phyloP scores from a whole-genome alignment of 2,329 filamentous ascomycete species.

The Westerdykella sp. region DNA sequence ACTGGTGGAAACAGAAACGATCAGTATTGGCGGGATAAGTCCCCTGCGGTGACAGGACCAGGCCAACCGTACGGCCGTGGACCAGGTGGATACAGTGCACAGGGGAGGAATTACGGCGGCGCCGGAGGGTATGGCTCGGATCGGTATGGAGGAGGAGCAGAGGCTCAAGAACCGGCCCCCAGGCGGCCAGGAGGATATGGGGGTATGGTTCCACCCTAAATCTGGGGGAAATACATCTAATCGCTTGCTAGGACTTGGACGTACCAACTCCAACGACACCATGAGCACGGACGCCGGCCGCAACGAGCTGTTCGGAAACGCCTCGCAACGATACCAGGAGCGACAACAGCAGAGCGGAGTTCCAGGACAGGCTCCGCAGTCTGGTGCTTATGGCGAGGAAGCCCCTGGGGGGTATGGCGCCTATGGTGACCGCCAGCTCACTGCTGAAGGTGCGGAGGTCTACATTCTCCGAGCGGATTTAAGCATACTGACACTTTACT shows the following conservation, averaged over 20 bases:
- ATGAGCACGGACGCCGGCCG: constrained; percentile 50
- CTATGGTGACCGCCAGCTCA: constrained; percentile 69
- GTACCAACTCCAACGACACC: constrained; percentile 45
- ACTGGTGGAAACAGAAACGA: constrained; percentile 21
- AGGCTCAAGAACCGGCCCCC: constrained; percentile 3
- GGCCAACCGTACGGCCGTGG: constrained; percentile 41
- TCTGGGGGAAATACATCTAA: too few relatives aligned
- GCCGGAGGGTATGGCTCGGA: constrained; percentile 41
- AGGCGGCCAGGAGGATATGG: constrained; percentile 38
- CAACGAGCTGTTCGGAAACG: constrained; percentile 59
- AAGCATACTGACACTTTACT: too few relatives aligned
- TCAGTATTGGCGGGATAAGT: constrained; percentile 39
- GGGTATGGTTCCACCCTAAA: constrained; percentile 18
- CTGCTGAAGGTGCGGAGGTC: constrained; percentile 53
- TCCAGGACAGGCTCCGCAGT: constrained; percentile 15
- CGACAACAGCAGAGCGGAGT: constrained; percentile 29
- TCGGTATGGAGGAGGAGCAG: constrained; percentile 43
- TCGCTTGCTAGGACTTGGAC: constrained; percentile 41
- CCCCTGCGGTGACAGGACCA: constrained; percentile 37
- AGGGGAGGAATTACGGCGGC: constrained; percentile 27
- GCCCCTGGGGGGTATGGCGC: constrained; percentile 37
- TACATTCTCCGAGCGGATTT: too few relatives aligned
- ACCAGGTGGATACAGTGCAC: constrained; percentile 38
- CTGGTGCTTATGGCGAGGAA: constrained; percentile 19
- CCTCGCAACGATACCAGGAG: constrained; percentile 46